Conservation (phyloP, 2,329 filamentous ascomycete species). For the Colletotrichum tropicale region DNA sequence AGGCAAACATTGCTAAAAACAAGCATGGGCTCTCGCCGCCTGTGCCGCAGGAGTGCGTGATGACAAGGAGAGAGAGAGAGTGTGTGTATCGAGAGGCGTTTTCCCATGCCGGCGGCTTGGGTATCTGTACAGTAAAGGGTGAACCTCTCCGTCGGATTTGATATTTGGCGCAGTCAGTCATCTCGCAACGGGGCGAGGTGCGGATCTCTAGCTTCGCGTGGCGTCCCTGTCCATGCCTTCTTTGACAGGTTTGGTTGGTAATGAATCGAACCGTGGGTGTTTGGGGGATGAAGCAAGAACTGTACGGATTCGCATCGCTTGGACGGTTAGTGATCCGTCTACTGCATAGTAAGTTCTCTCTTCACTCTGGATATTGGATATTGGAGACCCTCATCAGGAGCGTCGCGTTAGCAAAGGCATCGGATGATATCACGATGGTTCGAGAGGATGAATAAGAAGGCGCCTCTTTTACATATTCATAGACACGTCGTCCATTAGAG, state of each 20-base stretch:
- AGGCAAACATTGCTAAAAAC: background rate
- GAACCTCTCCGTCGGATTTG: background rate
- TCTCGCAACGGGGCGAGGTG: background rate
- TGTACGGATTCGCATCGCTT: background rate
- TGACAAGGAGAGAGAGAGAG: background rate
- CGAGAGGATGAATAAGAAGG: background rate
- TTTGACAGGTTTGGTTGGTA: background rate
- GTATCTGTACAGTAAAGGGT: background rate
- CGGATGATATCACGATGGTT: background rate
- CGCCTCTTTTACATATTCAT: background rate
- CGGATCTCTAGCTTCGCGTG: background rate
- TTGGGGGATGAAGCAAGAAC: background rate
- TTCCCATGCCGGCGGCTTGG: background rate
- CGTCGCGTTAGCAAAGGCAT: background rate
- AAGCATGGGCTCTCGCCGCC: background rate
- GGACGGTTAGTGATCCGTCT: background rate
- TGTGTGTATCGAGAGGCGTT: background rate
- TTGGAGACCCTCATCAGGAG: background rate
- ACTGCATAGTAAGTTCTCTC: background rate
- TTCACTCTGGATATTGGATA: background rate
- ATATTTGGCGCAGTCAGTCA: background rate
- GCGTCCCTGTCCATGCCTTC: background rate
- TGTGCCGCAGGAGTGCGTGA: background rate
- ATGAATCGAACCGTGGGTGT: background rate
- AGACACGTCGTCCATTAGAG: background rate